Evolutionary conservation across 2,329 filamentous ascomycete genomes (phyloP).

Genomic region (Fusarium sp.): DNA sequence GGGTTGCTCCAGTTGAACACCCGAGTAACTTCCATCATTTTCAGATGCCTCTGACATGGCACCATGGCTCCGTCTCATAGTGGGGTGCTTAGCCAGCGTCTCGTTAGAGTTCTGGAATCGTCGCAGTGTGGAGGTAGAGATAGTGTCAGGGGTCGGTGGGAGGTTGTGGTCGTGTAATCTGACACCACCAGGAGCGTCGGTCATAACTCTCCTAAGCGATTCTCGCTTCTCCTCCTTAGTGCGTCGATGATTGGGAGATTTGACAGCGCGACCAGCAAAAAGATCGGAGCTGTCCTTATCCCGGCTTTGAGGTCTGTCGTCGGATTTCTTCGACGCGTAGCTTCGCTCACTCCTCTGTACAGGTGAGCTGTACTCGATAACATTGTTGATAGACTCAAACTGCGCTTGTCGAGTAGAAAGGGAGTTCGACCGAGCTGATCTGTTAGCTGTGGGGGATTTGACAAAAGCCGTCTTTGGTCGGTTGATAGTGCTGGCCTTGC

Average conservation of each 20-base stretch:
- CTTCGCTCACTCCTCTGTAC: conserved; percentile 64
- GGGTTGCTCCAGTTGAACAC: conserved; percentile 32
- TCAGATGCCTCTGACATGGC: conserved; percentile 51
- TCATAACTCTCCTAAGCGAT: conserved; percentile 64
- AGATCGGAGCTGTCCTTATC: conserved; percentile 42
- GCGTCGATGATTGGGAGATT: conserved; percentile 44
- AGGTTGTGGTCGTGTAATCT: conserved; percentile 61
- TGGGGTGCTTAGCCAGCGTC: conserved; percentile 56
- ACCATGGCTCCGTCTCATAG: conserved; percentile 50
- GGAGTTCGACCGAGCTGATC: conserved; percentile 51
- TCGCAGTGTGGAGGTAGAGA: conserved; percentile 69
- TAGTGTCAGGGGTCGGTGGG: conserved; percentile 73
- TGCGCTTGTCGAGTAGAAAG: conserved; percentile 52
- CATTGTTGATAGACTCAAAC: conserved; percentile 63
- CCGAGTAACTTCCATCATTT: conserved; percentile 34
- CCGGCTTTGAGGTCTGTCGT: conserved; percentile 52
- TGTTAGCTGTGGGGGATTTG: conserved; percentile 23
- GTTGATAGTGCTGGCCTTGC: conserved; percentile 36
- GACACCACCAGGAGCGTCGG: conserved; percentile 60
- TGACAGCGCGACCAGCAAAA: conserved; percentile 31
- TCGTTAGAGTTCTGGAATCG: conserved; percentile 67
- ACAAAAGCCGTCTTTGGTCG: conserved; percentile 45
- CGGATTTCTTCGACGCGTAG: conserved; percentile 48
- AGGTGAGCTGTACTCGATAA: conserved; percentile 63
- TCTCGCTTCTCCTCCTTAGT: conserved; percentile 65